Percentiles rank a stretch among this genome's conserved stretches.
These are phyloP conservation scores for Arachis monticola DNA, from an alignment of 331 rosid genomes.

Conservation along the genomic window DNA sequence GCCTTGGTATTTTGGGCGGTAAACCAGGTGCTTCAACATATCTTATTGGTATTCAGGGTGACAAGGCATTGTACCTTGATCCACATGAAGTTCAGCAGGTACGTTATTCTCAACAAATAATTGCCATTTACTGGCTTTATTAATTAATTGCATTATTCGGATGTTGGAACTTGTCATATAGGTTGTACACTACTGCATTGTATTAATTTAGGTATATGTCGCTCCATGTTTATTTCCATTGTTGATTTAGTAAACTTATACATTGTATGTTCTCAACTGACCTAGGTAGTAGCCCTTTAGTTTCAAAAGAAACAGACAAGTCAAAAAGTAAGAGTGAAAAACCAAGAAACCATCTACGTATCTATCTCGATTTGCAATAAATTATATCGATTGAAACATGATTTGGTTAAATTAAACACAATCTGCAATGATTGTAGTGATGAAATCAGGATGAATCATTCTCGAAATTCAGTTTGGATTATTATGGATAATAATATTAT, in stretches of 20 bases:
- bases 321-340: conserved; percentile 6
- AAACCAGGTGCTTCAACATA: conserved; percentile 93
- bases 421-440: not conserved
- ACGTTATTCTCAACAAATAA: conserved; percentile 27
- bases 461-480: not conserved
- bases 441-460: conserved; percentile 12
- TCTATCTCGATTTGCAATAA: conserved; percentile 8
- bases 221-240: conserved; percentile 23
- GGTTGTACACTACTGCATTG: not conserved
- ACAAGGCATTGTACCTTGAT: conserved; percentile 89
- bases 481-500: not conserved
- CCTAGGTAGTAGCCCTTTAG: not conserved
- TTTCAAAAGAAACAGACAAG: not conserved
- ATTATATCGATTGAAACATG: conserved; percentile 4
- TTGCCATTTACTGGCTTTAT: not conserved
- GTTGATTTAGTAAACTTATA: not conserved
- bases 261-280: not conserved
- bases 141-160: not conserved
- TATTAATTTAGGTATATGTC: not conserved
- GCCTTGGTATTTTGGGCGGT: conserved; percentile 97
- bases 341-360: not conserved
- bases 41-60: conserved; percentile 87
- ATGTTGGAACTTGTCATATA: conserved; percentile 25
- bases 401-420: not conserved
- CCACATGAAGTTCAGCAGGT: conserved; percentile 95